Conservation (phyloP, 2,329 filamentous ascomycete genomes). For the Sporothrix mexicana region DNA sequence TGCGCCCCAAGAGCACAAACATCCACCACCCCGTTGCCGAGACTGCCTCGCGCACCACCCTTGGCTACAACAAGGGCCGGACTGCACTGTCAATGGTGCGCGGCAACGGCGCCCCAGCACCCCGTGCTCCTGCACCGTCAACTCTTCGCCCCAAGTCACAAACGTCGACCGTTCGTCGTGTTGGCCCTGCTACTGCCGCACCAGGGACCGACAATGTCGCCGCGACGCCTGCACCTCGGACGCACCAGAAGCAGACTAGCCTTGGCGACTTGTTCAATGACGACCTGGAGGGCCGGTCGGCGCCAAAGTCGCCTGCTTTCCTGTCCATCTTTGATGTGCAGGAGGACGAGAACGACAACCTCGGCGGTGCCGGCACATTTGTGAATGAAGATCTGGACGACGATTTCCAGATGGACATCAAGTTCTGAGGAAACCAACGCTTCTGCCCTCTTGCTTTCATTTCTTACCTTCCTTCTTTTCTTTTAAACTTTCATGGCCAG, state of each 20-base stretch:
- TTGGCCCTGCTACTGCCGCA: neutral
- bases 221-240: neutral
- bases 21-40: conserved; percentile 52
- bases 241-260: conserved; percentile 1
- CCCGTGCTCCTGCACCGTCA: conserved; percentile 46
- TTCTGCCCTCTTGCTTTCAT: neutral
- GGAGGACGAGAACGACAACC: conserved; percentile 54
- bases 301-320: conserved; percentile 56
- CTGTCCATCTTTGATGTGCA: conserved; percentile 63
- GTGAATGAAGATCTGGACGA: conserved; percentile 55
- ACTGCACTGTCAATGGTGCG: conserved; percentile 56
- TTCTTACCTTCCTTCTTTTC: conserved; percentile 13
- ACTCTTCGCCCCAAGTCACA: conserved; percentile 14
- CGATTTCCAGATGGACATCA: conserved; percentile 61
- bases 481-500: conserved; percentile 1
- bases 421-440: conserved; percentile 34
- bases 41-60: conserved; percentile 76
- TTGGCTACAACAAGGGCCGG: conserved; percentile 84
- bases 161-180: neutral
- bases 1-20: conserved; percentile 31
- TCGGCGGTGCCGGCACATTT: conserved; percentile 45
- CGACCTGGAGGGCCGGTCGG: conserved; percentile 41
- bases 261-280: conserved; percentile 29
- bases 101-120: conserved; percentile 38
- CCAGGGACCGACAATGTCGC: neutral